phyloP scores from a whole-genome alignment of 169 alveolate species.

The Cytauxzoon felis region DNA sequence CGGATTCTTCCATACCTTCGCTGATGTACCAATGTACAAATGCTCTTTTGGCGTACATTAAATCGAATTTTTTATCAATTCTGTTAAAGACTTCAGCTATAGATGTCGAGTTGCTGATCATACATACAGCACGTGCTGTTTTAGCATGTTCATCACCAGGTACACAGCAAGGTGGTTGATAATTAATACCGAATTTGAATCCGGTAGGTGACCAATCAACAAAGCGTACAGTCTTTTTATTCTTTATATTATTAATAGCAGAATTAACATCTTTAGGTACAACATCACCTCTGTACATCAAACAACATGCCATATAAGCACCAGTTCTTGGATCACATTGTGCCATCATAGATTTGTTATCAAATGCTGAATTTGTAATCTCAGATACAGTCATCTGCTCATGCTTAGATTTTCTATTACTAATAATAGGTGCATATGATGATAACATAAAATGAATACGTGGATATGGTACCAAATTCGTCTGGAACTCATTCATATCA shows the following conservation, averaged over 20 bases:
- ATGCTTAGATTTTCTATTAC: constrained; percentile 91
- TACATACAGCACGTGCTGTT: constrained; percentile 90
- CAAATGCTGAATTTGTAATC: constrained; percentile 92
- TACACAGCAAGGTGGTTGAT: constrained; percentile 94
- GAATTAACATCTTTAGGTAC: constrained; percentile 91
- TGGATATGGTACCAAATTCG: constrained; percentile 96
- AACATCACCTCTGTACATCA: constrained; percentile 93
- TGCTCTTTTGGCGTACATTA: constrained; percentile 93
- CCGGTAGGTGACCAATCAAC: constrained; percentile 97
- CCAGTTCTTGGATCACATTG: constrained; percentile 92
- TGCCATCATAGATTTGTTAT: constrained; percentile 93
- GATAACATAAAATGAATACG: constrained; percentile 92
- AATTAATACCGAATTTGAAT: constrained; percentile 94
- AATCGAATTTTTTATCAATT: constrained; percentile 89
- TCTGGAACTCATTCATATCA: constrained; percentile 91
- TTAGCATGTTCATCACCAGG: constrained; percentile 95
- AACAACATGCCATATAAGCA: constrained; percentile 91
- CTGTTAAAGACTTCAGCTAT: constrained; percentile 91
- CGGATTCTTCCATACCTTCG: constrained; percentile 95
- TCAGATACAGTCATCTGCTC: constrained; percentile 91
- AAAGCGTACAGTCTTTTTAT: constrained; percentile 88
- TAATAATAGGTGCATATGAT: constrained; percentile 92
- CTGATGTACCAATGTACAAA: constrained; percentile 96
- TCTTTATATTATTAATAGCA: constrained; percentile 88
- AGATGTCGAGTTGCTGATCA: constrained; percentile 93